phyloP scores from a whole-genome alignment of 2,329 filamentous ascomycete species.

The Amauroascus niger region DNA sequence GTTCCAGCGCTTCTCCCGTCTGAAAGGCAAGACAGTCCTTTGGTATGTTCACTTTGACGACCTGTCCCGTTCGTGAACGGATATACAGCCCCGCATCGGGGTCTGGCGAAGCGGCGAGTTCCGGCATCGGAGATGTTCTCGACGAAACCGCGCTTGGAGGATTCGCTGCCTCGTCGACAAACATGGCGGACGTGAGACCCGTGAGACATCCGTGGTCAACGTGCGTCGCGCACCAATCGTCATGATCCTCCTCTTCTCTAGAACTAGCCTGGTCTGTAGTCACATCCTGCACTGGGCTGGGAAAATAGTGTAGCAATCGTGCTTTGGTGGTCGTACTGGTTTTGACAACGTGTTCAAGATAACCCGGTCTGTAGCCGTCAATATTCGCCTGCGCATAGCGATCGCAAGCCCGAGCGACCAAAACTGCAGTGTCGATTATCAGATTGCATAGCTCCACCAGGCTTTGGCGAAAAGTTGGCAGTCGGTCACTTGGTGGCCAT shows the following conservation, averaged over 20 bases:
- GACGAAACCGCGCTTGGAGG: slow-evolving; percentile 31
- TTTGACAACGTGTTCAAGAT: slow-evolving; percentile 77
- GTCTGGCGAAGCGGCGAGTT: slow-evolving; percentile 69
- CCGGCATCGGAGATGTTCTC: slow-evolving; percentile 43
- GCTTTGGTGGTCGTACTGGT: slow-evolving; percentile 85
- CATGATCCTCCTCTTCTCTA: slow-evolving; percentile 40
- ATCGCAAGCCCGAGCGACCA: slow-evolving; percentile 88
- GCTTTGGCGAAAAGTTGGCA: slow-evolving; percentile 65
- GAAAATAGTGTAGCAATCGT: slow-evolving; percentile 85
- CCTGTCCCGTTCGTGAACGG: slow-evolving; percentile 67
- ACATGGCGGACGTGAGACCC: slow-evolving; percentile 90
- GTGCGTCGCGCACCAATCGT: slow-evolving; percentile 79
- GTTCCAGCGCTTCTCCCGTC: slow-evolving; percentile 82
- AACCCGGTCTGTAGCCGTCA: slow-evolving; percentile 62
- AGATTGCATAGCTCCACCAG: slow-evolving; percentile 68
- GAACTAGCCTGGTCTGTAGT: neutral
- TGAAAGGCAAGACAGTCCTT: slow-evolving; percentile 90
- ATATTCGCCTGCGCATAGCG: slow-evolving; percentile 73
- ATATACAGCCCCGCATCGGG: slow-evolving; percentile 87
- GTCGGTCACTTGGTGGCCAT: slow-evolving; percentile 61
- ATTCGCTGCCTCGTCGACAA: slow-evolving; percentile 61
- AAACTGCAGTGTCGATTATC: slow-evolving; percentile 78
- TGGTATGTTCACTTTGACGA: slow-evolving; percentile 87
- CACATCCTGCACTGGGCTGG: slow-evolving; percentile 28
- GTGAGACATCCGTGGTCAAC: slow-evolving; percentile 89